Evolutionary conservation across 306 rosid species (phyloP), one percentile per base, ranked within the genome.

Genomic region (Rosa persica): DNA sequence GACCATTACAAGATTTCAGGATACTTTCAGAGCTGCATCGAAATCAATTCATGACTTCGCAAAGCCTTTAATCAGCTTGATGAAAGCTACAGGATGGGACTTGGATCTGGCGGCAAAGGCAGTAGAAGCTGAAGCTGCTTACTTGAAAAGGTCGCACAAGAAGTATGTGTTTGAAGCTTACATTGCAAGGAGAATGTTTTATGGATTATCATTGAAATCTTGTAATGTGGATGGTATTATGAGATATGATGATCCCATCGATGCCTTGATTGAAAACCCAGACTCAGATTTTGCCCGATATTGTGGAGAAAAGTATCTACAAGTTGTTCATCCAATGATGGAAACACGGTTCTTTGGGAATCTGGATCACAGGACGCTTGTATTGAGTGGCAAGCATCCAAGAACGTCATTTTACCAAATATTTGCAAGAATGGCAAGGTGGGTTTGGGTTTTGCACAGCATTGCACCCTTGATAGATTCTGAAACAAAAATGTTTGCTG

Each of bases 31-130:
- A 23, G 86, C 89, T 72, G 87, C 93, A 46, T 86, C 89, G 0
- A 88, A 88, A 77, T 90, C 92, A 55, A 78, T 94, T 60, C 97
- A 92, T 81, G 94, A 92, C 86, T 94, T 92, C 40, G 94, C 94
- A 8, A 94, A 90, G 83, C 92, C 97, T 4, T 77, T 94, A 42
- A 92, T 92, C 67, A 80, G 84, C 72, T 80, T 92, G 87, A 87
- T 92, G 97, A 92, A 89, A 81, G 94, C 91, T 80, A 83, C 97
- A 0, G 91, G 96, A 39, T 94, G 98, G 98, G 91, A 94, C 82
- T 88, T 92, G 73, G 90, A 90, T 80, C 62, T 34, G 76, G 98
- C 94, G 0, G 93, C 82, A 15, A 83, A 72, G 49, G 80, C 91
- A 6, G 82, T 89, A n/a, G 96, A 81, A 78, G 64, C 36, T 19